Percentiles rank a stretch among this genome's conserved stretches.
These are phyloP conservation scores for Dysphania ambrosioides DNA, from an alignment of 148 eudicot species.

Conservation along the genomic window DNA sequence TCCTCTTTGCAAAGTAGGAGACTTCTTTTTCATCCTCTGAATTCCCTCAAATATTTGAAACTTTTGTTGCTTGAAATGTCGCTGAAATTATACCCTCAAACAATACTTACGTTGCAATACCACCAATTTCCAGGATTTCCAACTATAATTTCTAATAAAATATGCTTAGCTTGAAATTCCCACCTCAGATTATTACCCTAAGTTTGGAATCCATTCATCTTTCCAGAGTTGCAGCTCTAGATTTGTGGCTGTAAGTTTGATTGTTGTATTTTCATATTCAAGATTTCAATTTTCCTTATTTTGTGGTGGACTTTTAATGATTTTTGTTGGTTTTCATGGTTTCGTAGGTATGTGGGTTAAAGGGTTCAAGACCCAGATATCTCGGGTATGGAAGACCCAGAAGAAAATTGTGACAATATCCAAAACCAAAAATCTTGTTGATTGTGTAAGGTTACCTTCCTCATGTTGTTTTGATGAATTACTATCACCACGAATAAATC, in stretches of 20 bases:
- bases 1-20: conserved; percentile 40
- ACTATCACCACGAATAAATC: too few relatives aligned
- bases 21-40: neutral
- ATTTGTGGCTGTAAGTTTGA: conserved; percentile 50
- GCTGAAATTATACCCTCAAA: conserved; percentile 13
- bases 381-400: conserved; percentile 83
- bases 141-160: conserved; percentile 12
- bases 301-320: neutral
- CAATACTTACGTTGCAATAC: neutral
- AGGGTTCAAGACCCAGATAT: conserved; percentile 92
- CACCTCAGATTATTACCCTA: conserved; percentile 24
- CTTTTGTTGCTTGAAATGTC: conserved; percentile 4
- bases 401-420: conserved; percentile 77
- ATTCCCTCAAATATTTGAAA: neutral
- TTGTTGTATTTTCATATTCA: neutral
- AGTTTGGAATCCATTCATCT: conserved; percentile 31
- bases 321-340: neutral
- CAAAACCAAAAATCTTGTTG: conserved; percentile 72
- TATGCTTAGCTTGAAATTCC: conserved; percentile 30
- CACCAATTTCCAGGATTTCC: conserved; percentile 11
- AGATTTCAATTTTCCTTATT: neutral
- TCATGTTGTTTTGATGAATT: conserved; percentile 7
- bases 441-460: conserved; percentile 54
- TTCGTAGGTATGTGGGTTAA: conserved; percentile 69
- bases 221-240: conserved; percentile 20